Evolutionary conservation across 1,284 basidiomycete species (phyloP), one percentile per base, ranked within the genome.

Genomic region (Pseudozyma pruni): DNA sequence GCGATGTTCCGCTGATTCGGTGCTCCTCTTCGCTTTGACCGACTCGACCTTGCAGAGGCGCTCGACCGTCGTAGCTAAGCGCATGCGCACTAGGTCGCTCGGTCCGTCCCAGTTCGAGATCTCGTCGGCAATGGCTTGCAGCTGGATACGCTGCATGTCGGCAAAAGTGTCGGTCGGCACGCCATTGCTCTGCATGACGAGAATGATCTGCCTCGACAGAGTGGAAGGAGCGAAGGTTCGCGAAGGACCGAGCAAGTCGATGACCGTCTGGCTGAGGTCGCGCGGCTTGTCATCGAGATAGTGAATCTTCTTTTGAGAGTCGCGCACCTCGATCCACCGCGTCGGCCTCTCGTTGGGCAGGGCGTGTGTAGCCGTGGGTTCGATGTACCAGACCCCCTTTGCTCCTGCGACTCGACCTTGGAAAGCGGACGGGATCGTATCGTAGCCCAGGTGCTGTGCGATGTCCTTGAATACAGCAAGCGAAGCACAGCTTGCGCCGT

Each of bases 351-450:
- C 20, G 39, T 44, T 25, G 32, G 42, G 29, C 2, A 49, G 6
- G 32, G 52, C 10, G 44, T 53, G 29, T 41, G 25, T 16, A 27
- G 66, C 71, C 45, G 64, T 4, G 49, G 72, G 34, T 41, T 76
- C 76, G 32, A 41, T 10, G 6, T 27, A 49, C 56, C 44, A 67
- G 35, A 61, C 47, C 44, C 80, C 80, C 45, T 82, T 82, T 11
- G 74, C 68, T 0, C 72, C 68, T 1, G 74, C 79, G 14, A 80
- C 46, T 0, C 80, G 64, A 9, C 60, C 80, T 53, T 82, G 80
- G 16, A 78, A 64, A 0, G 75, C 74, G 0, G 70, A 67, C 1
- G 76, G 61, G 16, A 71, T 34, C 3, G 47, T 33, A 0, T 19
- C 20, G 32, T 20, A 47, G 10, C 44, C 49, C 0, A 71, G 33